Evolutionary conservation across 1,139 yeast genomes (phyloP).

Genomic region (Candida mesenterica): DNA sequence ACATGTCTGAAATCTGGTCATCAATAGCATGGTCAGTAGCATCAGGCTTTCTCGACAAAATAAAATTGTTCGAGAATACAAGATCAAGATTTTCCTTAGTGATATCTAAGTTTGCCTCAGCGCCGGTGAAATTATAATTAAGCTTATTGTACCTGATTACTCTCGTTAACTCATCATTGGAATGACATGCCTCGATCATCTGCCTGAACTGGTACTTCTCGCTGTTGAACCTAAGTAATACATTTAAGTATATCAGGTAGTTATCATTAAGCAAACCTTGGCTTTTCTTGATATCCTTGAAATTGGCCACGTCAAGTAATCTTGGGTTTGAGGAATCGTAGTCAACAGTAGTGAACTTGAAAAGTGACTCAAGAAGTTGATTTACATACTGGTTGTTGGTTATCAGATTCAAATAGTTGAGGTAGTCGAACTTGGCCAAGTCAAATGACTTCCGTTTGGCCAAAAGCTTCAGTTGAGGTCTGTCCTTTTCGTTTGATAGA

Average conservation of each 20-base stretch:
- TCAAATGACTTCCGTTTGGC: constrained; percentile 63
- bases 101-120: constrained; percentile 11
- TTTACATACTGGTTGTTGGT: constrained; percentile 51
- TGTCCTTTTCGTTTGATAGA: constrained; percentile 61
- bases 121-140: constrained; percentile 14
- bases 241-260: constrained; percentile 34
- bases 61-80: constrained; percentile 21
- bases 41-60: constrained; percentile 11
- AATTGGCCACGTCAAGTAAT: constrained; percentile 20
- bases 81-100: constrained; percentile 34
- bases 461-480: constrained; percentile 62
- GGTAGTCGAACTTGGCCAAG: constrained; percentile 68
- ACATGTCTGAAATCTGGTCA: constrained; percentile 33
- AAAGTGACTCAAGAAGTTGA: constrained; percentile 38
- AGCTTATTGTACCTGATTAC: constrained; percentile 32
- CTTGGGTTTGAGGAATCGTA: constrained; percentile 15
- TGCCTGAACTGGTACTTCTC: constrained; percentile 45
- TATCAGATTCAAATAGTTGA: constrained; percentile 58
- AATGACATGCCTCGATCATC: constrained; percentile 40
- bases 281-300: constrained; percentile 22
- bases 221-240: constrained; percentile 39
- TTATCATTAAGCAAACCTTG: constrained; percentile 27
- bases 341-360: constrained; percentile 33
- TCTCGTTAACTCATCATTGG: constrained; percentile 42
- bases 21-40: constrained; percentile 12